These are phyloP conservation scores for Zygoascus flipseniorum DNA, from an alignment of 805 yeast genomes.

Conservation along the genomic window DNA sequence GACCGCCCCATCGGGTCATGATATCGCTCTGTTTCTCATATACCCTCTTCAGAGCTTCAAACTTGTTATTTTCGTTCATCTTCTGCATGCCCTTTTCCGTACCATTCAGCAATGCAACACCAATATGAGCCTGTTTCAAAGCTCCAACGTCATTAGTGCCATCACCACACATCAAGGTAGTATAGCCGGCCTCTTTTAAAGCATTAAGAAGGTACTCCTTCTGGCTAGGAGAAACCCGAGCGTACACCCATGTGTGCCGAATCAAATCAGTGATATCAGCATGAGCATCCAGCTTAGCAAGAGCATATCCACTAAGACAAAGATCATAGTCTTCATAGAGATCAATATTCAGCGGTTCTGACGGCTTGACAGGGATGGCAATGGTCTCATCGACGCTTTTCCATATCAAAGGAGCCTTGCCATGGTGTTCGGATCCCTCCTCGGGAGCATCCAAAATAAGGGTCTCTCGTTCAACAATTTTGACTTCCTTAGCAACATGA, in stretches of 20 bases:
- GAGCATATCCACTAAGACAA: conserved; percentile 90
- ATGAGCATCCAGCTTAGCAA: conserved; percentile 57
- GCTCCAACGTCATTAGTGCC: conserved; percentile 99
- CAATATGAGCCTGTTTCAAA: conserved; percentile 94
- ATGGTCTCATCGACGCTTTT: conserved; percentile 73
- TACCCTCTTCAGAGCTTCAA: conserved; percentile 53
- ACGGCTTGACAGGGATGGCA: conserved; percentile 56
- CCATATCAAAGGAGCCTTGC: conserved; percentile 61
- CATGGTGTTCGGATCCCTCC: conserved; percentile 45
- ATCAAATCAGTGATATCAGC: conserved; percentile 63
- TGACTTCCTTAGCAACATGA: conserved; percentile 92
- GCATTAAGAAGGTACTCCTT: conserved; percentile 84
- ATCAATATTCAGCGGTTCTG: conserved; percentile 45
- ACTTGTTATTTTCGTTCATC: conserved; percentile 69
- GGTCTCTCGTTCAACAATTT: conserved; percentile 73
- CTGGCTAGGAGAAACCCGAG: conserved; percentile 94
- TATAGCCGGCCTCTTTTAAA: conserved; percentile 80
- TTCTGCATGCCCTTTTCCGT: conserved; percentile 90
- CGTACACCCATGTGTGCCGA: conserved; percentile 92
- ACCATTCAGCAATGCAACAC: conserved; percentile 96
- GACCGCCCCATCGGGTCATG: conserved; percentile 63
- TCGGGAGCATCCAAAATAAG: conserved; percentile 82
- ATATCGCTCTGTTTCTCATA: conserved; percentile 80
- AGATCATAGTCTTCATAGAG: conserved; percentile 66
- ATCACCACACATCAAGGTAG: conserved; percentile 98